Percentiles rank a stretch among this genome's conserved stretches.
Evolutionary conservation across 176 grass and related monocot genomes (phyloP).

Genomic region (Poa annua): DNA sequence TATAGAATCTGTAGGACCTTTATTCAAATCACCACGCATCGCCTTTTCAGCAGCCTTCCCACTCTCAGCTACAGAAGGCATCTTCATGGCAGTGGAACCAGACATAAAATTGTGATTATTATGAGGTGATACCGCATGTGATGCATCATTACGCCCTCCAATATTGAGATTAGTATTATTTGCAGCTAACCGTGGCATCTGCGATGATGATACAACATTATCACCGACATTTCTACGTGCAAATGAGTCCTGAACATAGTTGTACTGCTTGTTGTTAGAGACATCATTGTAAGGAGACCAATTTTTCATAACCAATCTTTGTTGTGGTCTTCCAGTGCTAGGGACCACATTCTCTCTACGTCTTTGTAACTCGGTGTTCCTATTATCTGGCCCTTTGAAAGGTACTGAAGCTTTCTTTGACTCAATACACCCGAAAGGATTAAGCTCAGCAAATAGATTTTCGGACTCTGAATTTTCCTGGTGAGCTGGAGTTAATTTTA

Average conservation of each 20-base stretch:
- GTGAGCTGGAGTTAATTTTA: constrained; percentile 46
- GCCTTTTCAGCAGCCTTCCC: constrained; percentile 54
- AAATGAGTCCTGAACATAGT: constrained; percentile 61
- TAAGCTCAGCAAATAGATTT: constrained; percentile 96
- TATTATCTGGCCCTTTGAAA: constrained; percentile 59
- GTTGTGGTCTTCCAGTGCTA: constrained; percentile 71
- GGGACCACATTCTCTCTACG: constrained; percentile 74
- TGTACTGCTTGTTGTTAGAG: constrained; percentile 81
- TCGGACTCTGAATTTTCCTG: constrained; percentile 63
- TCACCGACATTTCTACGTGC: constrained; percentile 67
- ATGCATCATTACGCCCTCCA: constrained; percentile 52
- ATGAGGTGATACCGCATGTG: constrained; percentile 40
- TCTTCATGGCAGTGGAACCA: constrained; percentile 55
- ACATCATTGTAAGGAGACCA: constrained; percentile 97
- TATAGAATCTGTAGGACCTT: constrained; percentile 47
- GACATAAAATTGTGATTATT: constrained; percentile 60
- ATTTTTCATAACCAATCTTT: constrained; percentile 90
- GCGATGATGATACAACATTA: constrained; percentile 67
- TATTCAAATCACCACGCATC: constrained; percentile 51
- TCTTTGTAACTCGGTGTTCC: constrained; percentile 71
- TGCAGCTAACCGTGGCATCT: constrained; percentile 56
- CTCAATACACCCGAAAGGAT: constrained; percentile 67
- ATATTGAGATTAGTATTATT: constrained; percentile 68
- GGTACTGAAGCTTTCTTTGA: constrained; percentile 48
- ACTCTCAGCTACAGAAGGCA: constrained; percentile 43